phyloP scores from a whole-genome alignment of 2,329 filamentous ascomycete genomes.

The Fusarium duplospermum region DNA sequence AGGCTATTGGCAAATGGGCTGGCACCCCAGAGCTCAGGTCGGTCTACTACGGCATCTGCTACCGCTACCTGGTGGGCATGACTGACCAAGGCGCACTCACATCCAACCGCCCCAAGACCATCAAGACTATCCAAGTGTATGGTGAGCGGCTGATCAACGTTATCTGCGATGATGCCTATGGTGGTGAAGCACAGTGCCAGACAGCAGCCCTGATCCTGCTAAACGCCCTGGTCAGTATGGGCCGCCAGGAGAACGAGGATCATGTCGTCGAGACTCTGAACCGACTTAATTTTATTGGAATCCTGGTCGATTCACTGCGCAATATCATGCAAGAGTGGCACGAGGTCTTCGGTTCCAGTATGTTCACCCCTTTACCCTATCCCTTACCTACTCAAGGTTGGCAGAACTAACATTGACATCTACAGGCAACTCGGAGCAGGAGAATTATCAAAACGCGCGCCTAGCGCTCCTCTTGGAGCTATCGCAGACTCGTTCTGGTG shows the following conservation, averaged over 20 bases:
- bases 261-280: conserved; percentile 84
- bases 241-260: conserved; percentile 76
- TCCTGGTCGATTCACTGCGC: conserved; percentile 89
- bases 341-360: conserved; percentile 66
- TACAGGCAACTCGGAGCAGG: conserved; percentile 55
- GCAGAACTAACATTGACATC: conserved; percentile 24
- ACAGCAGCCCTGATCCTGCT: conserved; percentile 89
- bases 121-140: conserved; percentile 75
- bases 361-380: conserved; percentile 36
- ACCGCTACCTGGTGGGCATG: conserved; percentile 83
- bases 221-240: conserved; percentile 79
- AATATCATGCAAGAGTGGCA: conserved; percentile 79
- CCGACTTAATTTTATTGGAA: conserved; percentile 88
- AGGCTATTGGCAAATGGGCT: conserved; percentile 80
- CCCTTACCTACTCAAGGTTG: neutral
- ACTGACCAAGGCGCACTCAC: conserved; percentile 62
- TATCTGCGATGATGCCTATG: conserved; percentile 92
- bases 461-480: conserved; percentile 86
- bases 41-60: conserved; percentile 91
- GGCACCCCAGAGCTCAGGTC: conserved; percentile 80
- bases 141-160: conserved; percentile 87
- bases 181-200: conserved; percentile 83
- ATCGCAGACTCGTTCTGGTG: conserved; percentile 85
- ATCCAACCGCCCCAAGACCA: conserved; percentile 67
- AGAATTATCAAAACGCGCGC: conserved; percentile 74